Conservation (phyloP, 331 rosid species). For the Cucumis variabilis region DNA sequence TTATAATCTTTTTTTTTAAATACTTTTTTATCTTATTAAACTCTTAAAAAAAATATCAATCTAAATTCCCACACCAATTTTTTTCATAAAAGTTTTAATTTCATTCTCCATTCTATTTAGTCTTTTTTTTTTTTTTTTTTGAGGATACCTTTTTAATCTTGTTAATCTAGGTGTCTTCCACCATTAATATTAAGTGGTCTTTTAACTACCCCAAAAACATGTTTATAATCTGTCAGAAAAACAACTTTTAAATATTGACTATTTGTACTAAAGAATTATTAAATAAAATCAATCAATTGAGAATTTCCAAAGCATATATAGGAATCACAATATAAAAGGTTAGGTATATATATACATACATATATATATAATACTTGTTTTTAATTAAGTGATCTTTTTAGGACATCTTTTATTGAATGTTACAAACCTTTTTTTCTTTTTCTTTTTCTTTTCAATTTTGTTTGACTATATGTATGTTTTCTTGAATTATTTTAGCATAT, state of each 20-base stretch:
- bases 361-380: neutral
- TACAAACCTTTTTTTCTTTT: neutral
- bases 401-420: too few relatives aligned
- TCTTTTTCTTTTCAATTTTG: neutral
- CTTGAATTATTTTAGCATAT: neutral
- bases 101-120: neutral
- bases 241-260: neutral
- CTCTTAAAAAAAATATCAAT: too few relatives aligned
- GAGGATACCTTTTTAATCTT: neutral
- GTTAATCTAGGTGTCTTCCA: neutral
- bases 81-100: neutral
- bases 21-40: too few relatives aligned
- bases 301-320: neutral
- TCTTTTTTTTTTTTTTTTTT: too few relatives aligned
- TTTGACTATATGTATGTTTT: neutral
- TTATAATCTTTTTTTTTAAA: too few relatives aligned
- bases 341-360: neutral
- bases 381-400: too few relatives aligned
- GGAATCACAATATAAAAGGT: neutral
- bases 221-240: neutral
- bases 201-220: neutral
- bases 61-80: too few relatives aligned
- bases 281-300: neutral
- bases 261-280: neutral
- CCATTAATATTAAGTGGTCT: neutral